phyloP scores from a whole-genome alignment of 768 basidiomycete genomes.

The Xerocomellus dryophilus region DNA sequence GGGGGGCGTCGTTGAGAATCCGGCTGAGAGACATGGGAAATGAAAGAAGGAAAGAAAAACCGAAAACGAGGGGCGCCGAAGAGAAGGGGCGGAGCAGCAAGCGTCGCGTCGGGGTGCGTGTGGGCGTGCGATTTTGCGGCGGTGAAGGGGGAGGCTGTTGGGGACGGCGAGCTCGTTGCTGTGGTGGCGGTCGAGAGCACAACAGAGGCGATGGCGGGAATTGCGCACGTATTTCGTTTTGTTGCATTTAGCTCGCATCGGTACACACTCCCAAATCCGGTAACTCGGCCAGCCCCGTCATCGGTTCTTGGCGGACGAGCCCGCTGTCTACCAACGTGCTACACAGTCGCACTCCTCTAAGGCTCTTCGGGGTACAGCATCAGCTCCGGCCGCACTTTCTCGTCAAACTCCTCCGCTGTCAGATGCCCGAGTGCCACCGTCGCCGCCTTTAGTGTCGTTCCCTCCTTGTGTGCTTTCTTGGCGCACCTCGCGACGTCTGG shows the following conservation, averaged over 20 bases:
- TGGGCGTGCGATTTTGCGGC: neutral
- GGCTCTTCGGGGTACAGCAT: constrained; percentile 76
- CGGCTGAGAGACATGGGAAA: constrained; percentile 68
- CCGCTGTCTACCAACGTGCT: neutral
- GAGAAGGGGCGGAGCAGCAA: neutral
- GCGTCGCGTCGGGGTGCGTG: neutral
- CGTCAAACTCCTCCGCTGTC: constrained; percentile 89
- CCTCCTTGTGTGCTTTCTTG: constrained; percentile 99
- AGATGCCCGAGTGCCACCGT: constrained; percentile 85
- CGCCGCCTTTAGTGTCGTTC: constrained; percentile 93
- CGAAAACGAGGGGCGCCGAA: neutral
- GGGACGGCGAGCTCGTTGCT: constrained; percentile 14
- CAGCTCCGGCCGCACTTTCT: constrained; percentile 87
- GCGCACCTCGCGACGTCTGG: constrained; percentile 96
- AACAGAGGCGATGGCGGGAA: constrained; percentile 33
- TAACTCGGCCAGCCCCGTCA: constrained; percentile 23
- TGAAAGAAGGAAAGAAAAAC: constrained; percentile 8
- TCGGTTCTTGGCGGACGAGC: constrained; percentile 28
- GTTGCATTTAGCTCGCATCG: constrained; percentile 36
- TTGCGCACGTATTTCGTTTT: constrained; percentile 33
- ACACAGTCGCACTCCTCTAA: constrained; percentile 13
- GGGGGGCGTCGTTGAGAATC: constrained; percentile 75
- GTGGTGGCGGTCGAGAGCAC: constrained; percentile 19
- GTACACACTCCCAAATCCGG: constrained; percentile 32
- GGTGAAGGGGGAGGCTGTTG: neutral